phyloP scores from a whole-genome alignment of 176 grass and related monocot genomes.

The Hyparrhenia diplandra region DNA sequence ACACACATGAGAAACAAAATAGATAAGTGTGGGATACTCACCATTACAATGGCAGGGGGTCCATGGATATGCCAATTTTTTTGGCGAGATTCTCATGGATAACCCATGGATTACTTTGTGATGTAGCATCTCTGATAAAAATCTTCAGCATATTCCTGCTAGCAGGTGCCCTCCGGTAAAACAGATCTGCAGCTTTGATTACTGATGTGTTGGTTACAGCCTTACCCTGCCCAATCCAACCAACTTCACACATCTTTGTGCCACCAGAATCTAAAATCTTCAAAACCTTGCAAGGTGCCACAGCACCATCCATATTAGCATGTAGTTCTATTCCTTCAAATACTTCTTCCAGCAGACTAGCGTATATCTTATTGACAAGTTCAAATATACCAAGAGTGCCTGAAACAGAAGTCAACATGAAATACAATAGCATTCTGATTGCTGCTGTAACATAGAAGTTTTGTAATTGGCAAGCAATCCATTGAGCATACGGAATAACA shows the following conservation, averaged over 20 bases:
- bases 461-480: not conserved
- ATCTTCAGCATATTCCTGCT: conserved; percentile 55
- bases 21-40: conserved; percentile 17
- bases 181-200: conserved; percentile 63
- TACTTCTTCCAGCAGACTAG: conserved; percentile 48
- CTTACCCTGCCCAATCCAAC: conserved; percentile 59
- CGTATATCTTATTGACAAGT: conserved; percentile 65
- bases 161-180: conserved; percentile 54
- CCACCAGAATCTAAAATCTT: conserved; percentile 57
- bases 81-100: conserved; percentile 74
- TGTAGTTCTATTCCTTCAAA: conserved; percentile 79
- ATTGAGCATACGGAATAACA: conserved; percentile 10
- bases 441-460: conserved; percentile 1
- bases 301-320: conserved; percentile 58
- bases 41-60: conserved; percentile 45
- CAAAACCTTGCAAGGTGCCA: conserved; percentile 59
- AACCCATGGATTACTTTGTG: conserved; percentile 60
- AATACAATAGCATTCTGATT: not conserved
- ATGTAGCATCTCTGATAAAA: conserved; percentile 74
- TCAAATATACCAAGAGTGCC: conserved; percentile 58
- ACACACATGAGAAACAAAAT: not conserved
- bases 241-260: conserved; percentile 54
- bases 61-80: conserved; percentile 54
- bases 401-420: conserved; percentile 37
- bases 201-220: conserved; percentile 45